Evolutionary conservation across 805 yeast genomes (phyloP).

Genomic region (Nakazawaea wickerhamii): DNA sequence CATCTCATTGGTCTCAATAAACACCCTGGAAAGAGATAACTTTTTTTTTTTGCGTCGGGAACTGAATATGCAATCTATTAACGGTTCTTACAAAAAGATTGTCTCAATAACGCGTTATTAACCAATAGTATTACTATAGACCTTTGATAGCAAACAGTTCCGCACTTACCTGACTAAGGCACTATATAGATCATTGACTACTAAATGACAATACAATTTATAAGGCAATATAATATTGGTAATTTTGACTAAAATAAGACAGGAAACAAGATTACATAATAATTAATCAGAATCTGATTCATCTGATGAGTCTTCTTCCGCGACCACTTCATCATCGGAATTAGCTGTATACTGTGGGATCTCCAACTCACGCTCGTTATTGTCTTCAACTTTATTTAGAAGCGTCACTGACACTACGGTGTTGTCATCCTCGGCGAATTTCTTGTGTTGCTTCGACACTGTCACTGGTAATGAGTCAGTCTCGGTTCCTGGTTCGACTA

Average conservation of each 20-base stretch:
- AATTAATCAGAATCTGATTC: slow-evolving; percentile 15
- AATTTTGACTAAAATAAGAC: too few species aligned
- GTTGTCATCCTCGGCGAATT: slow-evolving; percentile 28
- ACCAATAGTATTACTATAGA: too few species aligned
- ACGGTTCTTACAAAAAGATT: too few species aligned
- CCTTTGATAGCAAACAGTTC: too few species aligned
- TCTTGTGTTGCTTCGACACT: slow-evolving; percentile 35
- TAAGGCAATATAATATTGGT: too few species aligned
- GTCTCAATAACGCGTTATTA: too few species aligned
- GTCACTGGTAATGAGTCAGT: slow-evolving; percentile 48
- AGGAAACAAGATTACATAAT: background rate
- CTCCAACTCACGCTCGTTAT: slow-evolving; percentile 12
- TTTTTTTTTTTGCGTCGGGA: too few species aligned
- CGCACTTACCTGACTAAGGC: too few species aligned
- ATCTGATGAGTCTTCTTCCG: slow-evolving; percentile 22
- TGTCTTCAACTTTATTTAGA: background rate
- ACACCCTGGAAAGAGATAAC: too few species aligned
- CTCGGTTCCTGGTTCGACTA: slow-evolving; percentile 54
- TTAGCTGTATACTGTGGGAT: slow-evolving; percentile 20
- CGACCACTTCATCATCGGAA: slow-evolving; percentile 20
- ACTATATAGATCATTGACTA: too few species aligned
- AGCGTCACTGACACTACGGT: slow-evolving; percentile 1
- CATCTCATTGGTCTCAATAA: background rate
- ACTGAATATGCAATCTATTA: too few species aligned
- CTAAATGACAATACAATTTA: too few species aligned